Evolutionary conservation across 75 land plant species (phyloP).

Genomic region (Adiantum capillusveneris): DNA sequence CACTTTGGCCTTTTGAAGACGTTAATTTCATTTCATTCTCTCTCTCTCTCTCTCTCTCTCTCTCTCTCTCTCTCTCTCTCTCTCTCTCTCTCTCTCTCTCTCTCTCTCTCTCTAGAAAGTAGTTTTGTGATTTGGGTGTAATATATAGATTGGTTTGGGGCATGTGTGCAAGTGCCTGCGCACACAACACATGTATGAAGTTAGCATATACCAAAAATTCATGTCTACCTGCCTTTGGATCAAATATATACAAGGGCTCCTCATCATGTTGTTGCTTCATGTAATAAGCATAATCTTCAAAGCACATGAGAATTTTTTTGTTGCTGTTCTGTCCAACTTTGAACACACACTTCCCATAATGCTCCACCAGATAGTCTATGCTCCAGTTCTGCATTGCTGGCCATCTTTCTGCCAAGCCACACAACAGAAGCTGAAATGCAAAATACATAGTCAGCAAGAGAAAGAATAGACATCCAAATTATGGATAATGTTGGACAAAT

Average conservation of each 20-base stretch:
- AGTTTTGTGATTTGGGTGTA: too few relatives aligned
- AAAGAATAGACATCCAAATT: not conserved
- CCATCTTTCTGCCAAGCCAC: conserved; percentile 74
- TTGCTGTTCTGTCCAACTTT: conserved; percentile 73
- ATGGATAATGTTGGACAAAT: too few relatives aligned
- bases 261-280: conserved; percentile 89
- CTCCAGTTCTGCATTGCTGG: conserved; percentile 81
- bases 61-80: too few relatives aligned
- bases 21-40: too few relatives aligned
- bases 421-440: conserved; percentile 54
- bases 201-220: too few relatives aligned
- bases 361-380: conserved; percentile 42
- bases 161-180: too few relatives aligned
- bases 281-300: conserved; percentile 78
- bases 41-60: too few relatives aligned
- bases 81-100: too few relatives aligned
- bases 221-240: conserved; percentile 56
- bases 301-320: conserved; percentile 58
- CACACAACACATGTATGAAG: too few relatives aligned
- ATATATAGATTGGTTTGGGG: too few relatives aligned
- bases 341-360: conserved; percentile 73
- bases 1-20: too few relatives aligned
- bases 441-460: not conserved
- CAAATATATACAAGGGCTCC: conserved; percentile 96
- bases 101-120: too few relatives aligned